These are phyloP conservation scores for Hypoxylon sp. DNA, from an alignment of 2,329 filamentous ascomycete species.

Conservation along the genomic window DNA sequence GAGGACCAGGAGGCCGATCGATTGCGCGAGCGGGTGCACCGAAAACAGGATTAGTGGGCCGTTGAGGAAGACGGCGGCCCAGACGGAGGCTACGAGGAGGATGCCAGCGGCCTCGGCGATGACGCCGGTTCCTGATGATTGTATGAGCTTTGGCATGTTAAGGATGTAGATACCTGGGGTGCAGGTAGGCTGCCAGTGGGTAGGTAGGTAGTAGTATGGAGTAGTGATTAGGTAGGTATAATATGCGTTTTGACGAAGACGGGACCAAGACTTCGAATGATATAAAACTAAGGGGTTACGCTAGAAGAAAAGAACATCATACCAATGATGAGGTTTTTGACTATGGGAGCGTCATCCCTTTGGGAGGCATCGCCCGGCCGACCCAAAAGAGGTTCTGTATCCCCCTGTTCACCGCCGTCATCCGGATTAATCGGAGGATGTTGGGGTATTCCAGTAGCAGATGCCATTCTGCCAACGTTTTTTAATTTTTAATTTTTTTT, in stretches of 20 bases:
- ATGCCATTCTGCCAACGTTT: constrained; percentile 64
- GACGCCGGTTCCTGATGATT: constrained; percentile 74
- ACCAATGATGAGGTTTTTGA: constrained; percentile 80
- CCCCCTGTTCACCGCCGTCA: constrained; percentile 49
- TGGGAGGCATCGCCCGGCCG: constrained; percentile 78
- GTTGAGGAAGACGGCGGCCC: constrained; percentile 77
- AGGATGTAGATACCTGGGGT: too few relatives aligned
- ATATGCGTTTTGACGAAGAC: constrained; percentile 6
- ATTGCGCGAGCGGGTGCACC: constrained; percentile 79
- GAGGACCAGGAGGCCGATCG: constrained; percentile 74
- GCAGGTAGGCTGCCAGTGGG: too few relatives aligned
- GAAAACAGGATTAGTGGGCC: constrained; percentile 79
- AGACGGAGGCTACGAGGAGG: constrained; percentile 79
- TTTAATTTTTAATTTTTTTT: constrained; percentile 1
- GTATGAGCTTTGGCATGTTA: constrained; percentile 46
- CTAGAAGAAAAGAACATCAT: constrained; percentile 41
- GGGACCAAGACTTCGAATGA: neutral
- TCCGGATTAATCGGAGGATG: constrained; percentile 50
- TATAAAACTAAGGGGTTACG: too few relatives aligned
- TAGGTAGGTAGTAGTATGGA: constrained; percentile 17
- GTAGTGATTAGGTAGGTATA: neutral
- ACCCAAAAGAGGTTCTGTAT: constrained; percentile 77
- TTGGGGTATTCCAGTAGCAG: constrained; percentile 72
- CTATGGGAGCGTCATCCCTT: constrained; percentile 67
- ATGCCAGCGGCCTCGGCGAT: constrained; percentile 81